A percentile compares a stretch with the other conserved stretches of the same genome.
phyloP scores from a whole-genome alignment of 768 basidiomycete genomes.

The Pleurotus tuoliensis region DNA sequence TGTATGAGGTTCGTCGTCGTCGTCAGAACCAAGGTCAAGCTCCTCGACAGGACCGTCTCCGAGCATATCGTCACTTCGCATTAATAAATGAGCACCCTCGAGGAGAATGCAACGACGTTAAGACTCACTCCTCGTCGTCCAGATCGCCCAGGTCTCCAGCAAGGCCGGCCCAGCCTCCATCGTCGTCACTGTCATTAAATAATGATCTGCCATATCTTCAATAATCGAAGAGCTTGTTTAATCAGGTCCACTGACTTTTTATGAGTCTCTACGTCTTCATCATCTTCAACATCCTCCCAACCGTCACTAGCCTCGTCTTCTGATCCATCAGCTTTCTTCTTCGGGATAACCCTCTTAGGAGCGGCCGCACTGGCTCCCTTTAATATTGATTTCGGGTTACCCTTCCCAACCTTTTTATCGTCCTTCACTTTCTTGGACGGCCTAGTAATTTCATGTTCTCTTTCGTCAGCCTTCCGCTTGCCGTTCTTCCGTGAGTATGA shows the following conservation, averaged over 20 bases:
- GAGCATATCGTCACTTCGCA: constrained; percentile 45
- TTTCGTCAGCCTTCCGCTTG: constrained; percentile 64
- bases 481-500: constrained; percentile 54
- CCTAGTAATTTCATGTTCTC: constrained; percentile 27
- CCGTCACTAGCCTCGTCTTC: constrained; percentile 38
- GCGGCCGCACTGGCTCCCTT: constrained; percentile 20
- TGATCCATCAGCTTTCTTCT: constrained; percentile 17
- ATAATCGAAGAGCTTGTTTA: background rate
- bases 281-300: constrained; percentile 63
- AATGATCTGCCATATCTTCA: constrained; percentile 30
- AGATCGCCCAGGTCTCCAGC: constrained; percentile 48
- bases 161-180: constrained; percentile 29
- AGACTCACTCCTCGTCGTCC: constrained; percentile 39
- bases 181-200: constrained; percentile 43
- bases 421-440: constrained; percentile 49
- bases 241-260: constrained; percentile 29
- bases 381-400: constrained; percentile 32
- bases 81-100: constrained; percentile 9
- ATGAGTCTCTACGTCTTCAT: constrained; percentile 36
- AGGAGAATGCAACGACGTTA: background rate
- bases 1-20: constrained; percentile 38
- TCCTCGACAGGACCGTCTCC: constrained; percentile 46
- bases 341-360: constrained; percentile 14
- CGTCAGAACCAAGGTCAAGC: constrained; percentile 62
- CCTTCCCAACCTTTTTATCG: constrained; percentile 22